Conservation (phyloP, 176 grass and related monocot genomes). For the Dendrocalamus sinicus region DNA sequence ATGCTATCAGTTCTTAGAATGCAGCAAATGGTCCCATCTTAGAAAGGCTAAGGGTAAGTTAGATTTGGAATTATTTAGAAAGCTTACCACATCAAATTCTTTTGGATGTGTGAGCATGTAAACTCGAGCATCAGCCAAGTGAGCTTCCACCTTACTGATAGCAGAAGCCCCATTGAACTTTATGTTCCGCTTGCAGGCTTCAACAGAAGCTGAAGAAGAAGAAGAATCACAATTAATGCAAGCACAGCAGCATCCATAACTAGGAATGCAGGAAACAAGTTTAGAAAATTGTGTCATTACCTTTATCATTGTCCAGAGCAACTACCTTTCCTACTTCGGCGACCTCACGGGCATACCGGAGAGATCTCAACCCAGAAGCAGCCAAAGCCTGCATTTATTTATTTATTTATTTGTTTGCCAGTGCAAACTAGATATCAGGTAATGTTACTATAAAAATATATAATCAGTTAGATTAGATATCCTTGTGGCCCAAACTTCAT, state of each 20-base stretch:
- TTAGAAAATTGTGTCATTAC: constrained; percentile 44
- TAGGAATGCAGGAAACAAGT: constrained; percentile 18
- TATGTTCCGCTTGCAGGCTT: constrained; percentile 92
- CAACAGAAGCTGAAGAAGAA: constrained; percentile 77
- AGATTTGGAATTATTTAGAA: constrained; percentile 40
- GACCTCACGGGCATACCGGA: constrained; percentile 86
- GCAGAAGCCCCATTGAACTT: constrained; percentile 77
- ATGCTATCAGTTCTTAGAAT: background rate
- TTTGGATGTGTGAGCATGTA: constrained; percentile 98
- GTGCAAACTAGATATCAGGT: constrained; percentile 34
- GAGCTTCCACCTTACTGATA: constrained; percentile 81
- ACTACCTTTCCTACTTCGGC: constrained; percentile 78
- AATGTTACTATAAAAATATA: constrained; percentile 19
- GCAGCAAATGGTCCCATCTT: background rate
- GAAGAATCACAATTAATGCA: constrained; percentile 42
- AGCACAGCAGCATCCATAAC: background rate
- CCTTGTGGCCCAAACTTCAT: background rate
- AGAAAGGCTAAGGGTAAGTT: constrained; percentile 10
- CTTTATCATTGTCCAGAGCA: constrained; percentile 92
- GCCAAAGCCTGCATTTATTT: constrained; percentile 74
- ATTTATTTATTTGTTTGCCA: background rate
- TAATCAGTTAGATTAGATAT: constrained; percentile 9
- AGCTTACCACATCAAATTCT: constrained; percentile 93
- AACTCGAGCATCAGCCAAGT: constrained; percentile 94
- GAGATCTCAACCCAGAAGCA: constrained; percentile 87